Evolutionary conservation across 2,329 filamentous ascomycete genomes (phyloP), one percentile per base, ranked within the genome.

Genomic region (Colletotrichum sp.): DNA sequence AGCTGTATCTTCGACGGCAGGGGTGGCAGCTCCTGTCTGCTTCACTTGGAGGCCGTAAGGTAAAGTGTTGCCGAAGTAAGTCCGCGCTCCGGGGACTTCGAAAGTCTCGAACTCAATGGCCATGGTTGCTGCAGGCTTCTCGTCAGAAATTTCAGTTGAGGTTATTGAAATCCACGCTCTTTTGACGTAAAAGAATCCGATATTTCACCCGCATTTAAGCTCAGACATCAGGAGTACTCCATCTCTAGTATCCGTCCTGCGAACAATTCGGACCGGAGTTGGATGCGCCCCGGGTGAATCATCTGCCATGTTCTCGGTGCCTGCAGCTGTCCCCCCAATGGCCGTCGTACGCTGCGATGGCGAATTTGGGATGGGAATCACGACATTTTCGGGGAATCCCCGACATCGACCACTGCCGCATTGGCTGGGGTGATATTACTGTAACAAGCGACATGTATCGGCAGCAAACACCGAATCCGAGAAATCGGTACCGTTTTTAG

Each of bases 41-140:
- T 64, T 77, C 10, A 77, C 70, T 9, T 55, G 70, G 5, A 77
- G 60, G 8, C 77, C 77, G 18, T 70, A 59, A 6, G 74, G 78
- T 28, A 78, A 66, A 3, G 71, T 62, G 21, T 77, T 57, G 55
- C 66, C 68, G 49, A 69, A 72, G 32, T 78, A 78, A 13, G 30
- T 68, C 59, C 76, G 71, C 21, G 72, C 67, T 15, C 70, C 76
- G n/a, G 76, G 77, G 8, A 78, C 72, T 5, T 72, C 36, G n/a
- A 78, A 77, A 15, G 66, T 30, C 13, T 70, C 55, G 34, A 78
- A 71, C 10, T 72, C 44, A 26, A 76, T 36, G 8, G 67, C 6
- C 77, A 77, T 77, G 12, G 0, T 68, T 4, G 59, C 28, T n/a
- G 28, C 15, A 62, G 24, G 28, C 28, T 30, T 62, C 24, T 30